These are phyloP conservation scores for Plantago coronopus DNA, from an alignment of 305 asterid species.

Conservation along the genomic window DNA sequence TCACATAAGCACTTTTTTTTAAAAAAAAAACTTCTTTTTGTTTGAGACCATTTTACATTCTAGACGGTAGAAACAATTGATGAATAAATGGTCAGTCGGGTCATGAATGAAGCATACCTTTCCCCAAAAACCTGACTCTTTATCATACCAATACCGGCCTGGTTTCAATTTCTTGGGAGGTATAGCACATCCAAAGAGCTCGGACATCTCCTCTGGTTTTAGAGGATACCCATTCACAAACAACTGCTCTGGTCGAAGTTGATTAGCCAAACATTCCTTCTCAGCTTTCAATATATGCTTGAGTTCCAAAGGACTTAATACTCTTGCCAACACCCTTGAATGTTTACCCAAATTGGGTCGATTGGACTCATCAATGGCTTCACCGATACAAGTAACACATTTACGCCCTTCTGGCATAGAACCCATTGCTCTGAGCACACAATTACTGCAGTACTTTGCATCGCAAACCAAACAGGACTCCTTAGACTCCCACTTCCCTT, in stretches of 20 bases:
- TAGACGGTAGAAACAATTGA: neutral
- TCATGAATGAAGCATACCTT: constrained; percentile 41
- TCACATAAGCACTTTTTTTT: constrained; percentile 22
- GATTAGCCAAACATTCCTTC: constrained; percentile 85
- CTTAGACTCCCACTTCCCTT: constrained; percentile 89
- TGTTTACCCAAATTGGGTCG: constrained; percentile 69
- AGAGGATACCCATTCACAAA: constrained; percentile 78
- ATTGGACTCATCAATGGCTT: constrained; percentile 77
- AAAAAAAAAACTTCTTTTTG: neutral
- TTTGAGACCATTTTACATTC: neutral
- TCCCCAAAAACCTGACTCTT: constrained; percentile 97
- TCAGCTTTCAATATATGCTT: constrained; percentile 93
- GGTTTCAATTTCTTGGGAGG: constrained; percentile 91
- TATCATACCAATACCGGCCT: constrained; percentile 91
- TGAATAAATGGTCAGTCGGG: neutral
- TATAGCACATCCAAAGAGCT: constrained; percentile 74
- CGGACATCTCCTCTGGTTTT: constrained; percentile 84
- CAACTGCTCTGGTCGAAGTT: constrained; percentile 93
- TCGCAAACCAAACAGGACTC: constrained; percentile 87
- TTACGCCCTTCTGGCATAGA: constrained; percentile 98
- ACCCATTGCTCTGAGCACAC: constrained; percentile 98
- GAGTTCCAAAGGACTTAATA: constrained; percentile 88
- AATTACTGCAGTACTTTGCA: constrained; percentile 77
- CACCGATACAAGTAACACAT: constrained; percentile 88
- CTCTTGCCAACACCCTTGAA: constrained; percentile 62